phyloP scores from a whole-genome alignment of 2,329 filamentous ascomycete genomes.

The Sarocladium oryzae region DNA sequence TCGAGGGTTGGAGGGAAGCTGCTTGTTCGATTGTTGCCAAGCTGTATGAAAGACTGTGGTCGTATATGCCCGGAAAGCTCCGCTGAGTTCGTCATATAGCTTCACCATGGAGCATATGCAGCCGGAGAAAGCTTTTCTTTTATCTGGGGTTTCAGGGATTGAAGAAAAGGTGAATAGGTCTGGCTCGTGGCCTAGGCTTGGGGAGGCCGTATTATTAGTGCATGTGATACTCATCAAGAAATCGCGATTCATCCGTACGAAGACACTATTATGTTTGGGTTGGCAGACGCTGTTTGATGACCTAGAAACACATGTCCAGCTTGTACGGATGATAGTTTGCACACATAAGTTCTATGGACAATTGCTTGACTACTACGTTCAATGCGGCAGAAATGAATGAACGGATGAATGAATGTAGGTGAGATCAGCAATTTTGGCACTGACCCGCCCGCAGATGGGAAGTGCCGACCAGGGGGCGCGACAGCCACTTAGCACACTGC shows the following conservation, averaged over 20 bases:
- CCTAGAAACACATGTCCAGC: background rate
- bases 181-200: background rate
- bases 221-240: background rate
- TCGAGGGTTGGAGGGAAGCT: background rate
- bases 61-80: too few species aligned
- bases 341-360: too few species aligned
- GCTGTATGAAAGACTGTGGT: background rate
- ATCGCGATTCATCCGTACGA: background rate
- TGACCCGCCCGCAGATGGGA: background rate
- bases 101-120: background rate
- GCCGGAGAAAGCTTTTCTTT: background rate
- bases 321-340: background rate
- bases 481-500: too few species aligned
- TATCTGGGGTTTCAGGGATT: background rate
- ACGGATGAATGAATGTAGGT: too few species aligned
- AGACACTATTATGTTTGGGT: background rate
- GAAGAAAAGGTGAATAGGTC: slow-evolving; percentile 1
- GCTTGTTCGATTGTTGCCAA: background rate
- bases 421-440: background rate
- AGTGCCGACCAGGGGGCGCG: background rate
- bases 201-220: background rate
- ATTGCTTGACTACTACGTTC: too few species aligned
- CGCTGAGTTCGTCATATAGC: too few species aligned
- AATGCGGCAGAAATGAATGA: too few species aligned
- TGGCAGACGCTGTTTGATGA: background rate